phyloP scores from a whole-genome alignment of 148 eudicot species.

The Polygonum maritimum region DNA sequence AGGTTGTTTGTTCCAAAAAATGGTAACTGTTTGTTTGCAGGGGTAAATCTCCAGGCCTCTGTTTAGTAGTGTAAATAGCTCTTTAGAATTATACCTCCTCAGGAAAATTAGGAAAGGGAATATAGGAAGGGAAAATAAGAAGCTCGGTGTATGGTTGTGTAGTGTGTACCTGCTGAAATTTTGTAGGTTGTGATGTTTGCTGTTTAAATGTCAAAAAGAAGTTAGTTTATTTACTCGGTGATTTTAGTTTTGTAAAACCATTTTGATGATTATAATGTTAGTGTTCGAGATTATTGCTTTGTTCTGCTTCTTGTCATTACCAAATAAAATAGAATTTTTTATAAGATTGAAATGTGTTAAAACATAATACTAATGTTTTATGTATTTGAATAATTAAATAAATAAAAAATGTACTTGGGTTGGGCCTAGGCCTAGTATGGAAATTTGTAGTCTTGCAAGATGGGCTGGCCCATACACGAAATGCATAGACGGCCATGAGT shows the following conservation, averaged over 20 bases:
- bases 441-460: neutral
- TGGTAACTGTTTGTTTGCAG: neutral
- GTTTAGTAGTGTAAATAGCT: neutral
- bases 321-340: no score
- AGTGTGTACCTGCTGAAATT: constrained; percentile 7
- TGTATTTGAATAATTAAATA: no score
- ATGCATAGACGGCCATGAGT: no score
- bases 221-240: neutral
- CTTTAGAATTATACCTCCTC: neutral
- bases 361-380: no score
- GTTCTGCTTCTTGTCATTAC: no score
- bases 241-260: no score
- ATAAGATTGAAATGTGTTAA: no score
- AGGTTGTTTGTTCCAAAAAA: neutral
- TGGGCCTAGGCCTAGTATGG: neutral
- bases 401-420: no score
- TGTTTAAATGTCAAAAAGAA: neutral
- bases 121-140: constrained; percentile 1
- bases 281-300: no score
- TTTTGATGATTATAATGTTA: no score
- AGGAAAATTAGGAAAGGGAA: constrained; percentile 2
- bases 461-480: neutral
- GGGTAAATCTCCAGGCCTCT: neutral
- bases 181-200: neutral
- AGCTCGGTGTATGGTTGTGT: neutral